phyloP scores from a whole-genome alignment of 441 rosid genomes.

The Erysimum cheiri region DNA sequence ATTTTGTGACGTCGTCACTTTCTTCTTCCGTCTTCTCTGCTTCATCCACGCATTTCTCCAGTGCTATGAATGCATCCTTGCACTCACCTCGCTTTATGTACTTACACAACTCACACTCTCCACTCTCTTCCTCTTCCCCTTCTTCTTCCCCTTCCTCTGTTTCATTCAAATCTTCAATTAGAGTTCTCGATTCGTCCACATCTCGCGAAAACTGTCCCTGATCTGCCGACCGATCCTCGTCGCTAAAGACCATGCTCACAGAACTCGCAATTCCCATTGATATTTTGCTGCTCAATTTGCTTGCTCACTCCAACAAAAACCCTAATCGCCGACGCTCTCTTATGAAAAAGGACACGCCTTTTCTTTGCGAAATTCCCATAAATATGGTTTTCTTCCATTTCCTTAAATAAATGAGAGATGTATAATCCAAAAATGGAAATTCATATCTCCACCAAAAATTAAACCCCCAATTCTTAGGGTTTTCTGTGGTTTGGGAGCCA shows the following conservation, averaged over 20 bases:
- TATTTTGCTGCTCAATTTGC: no score
- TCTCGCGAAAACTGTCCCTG: background rate
- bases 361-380: no score
- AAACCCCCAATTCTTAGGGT: no score
- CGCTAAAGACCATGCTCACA: no score
- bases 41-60: constrained; percentile 15
- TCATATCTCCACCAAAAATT: no score
- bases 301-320: no score
- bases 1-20: background rate
- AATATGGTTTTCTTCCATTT: background rate
- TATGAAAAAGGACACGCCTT: no score
- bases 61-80: constrained; percentile 5
- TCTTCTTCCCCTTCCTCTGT: background rate
- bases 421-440: no score
- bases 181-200: background rate
- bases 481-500: no score
- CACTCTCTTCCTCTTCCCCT: background rate
- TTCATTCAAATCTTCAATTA: background rate
- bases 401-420: background rate
- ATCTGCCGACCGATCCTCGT: no score
- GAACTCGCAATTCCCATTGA: no score
- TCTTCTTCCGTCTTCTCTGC: background rate
- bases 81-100: constrained; percentile 30
- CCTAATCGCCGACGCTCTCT: no score
- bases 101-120: background rate